phyloP scores from a whole-genome alignment of 2,329 filamentous ascomycete genomes.

The Pestalotiopsis sp. region DNA sequence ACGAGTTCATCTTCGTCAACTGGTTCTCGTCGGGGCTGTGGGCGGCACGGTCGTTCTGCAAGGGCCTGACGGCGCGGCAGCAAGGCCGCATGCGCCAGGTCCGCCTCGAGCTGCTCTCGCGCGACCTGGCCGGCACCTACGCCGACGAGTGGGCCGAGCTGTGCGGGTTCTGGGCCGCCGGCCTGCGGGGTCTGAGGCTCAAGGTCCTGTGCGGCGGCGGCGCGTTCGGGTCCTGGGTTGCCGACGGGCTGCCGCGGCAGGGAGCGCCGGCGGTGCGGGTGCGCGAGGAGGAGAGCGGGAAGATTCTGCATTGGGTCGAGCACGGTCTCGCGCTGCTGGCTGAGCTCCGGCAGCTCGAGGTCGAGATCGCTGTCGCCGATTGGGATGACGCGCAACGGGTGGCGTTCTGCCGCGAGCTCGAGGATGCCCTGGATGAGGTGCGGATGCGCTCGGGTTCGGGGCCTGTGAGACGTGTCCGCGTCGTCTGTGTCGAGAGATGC shows the following conservation, averaged over 20 bases:
- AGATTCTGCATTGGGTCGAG: slow-evolving; percentile 30
- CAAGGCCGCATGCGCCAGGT: slow-evolving; percentile 40
- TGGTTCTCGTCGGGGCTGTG: slow-evolving; percentile 49
- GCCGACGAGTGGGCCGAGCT: slow-evolving; percentile 39
- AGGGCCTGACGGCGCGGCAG: slow-evolving; percentile 44
- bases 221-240: slow-evolving; percentile 21
- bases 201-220: slow-evolving; percentile 36
- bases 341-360: slow-evolving; percentile 39
- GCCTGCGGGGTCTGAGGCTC: slow-evolving; percentile 42
- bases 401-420: slow-evolving; percentile 37
- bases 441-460: not conserved
- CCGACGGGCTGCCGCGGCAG: slow-evolving; percentile 12
- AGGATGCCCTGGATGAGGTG: slow-evolving; percentile 29
- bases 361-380: slow-evolving; percentile 39
- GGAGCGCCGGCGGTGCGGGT: slow-evolving; percentile 19
- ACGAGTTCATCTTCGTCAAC: slow-evolving; percentile 50
- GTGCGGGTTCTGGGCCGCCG: slow-evolving; percentile 37
- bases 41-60: slow-evolving; percentile 41
- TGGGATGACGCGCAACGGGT: slow-evolving; percentile 36
- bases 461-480: slow-evolving; percentile 19
- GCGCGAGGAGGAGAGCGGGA: not conserved
- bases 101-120: slow-evolving; percentile 42
- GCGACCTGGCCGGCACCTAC: slow-evolving; percentile 36
- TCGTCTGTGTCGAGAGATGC: slow-evolving; percentile 29
- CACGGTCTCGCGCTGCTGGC: slow-evolving; percentile 35